Base-by-base conservation (phyloP, 768 basidiomycete genomes). In the Lyophyllum semitale region DNA sequence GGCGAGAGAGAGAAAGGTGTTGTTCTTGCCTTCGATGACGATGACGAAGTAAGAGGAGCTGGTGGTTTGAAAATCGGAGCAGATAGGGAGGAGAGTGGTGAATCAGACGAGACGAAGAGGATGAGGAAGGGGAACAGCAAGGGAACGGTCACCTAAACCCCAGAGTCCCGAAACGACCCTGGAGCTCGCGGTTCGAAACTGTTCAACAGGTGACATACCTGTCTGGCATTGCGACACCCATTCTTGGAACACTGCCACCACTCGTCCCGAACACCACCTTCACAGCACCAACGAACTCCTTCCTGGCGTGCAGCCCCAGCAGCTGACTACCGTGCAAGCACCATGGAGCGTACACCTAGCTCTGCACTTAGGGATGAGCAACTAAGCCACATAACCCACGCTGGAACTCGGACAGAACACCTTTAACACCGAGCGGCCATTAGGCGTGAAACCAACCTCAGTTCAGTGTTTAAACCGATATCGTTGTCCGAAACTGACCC, bases 121-220 rank as follows among this genome's bases (percentile, higher is more conserved):
- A 74, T 1, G 67, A 60, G 8, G 73, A 72, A n/a, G n/a, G n/a
- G n/a, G n/a, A n/a, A n/a, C n/a, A n/a, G n/a, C n/a, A n/a, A n/a
- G n/a, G n/a, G n/a, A n/a, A n/a, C n/a, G n/a, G 61, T 60, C 32
- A 30, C 22, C 47, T 12, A 57, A 55, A 37, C 53, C 61, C 9
- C 67, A 66, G 51, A 71, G 69, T 2, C 73, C 79, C 1, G 88
- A 94, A 60, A 84, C 82, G 2, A 77, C 87, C 45, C 73, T 95
- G 40, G 93, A 93, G 63, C 70, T 84, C 75, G 79, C 22, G 84
- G 92, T 72, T 82, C 86, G 4, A 84, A 82, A 51, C 59, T 91
- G 20, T 97, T 97, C 65, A 84, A 90, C 22, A 76, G 92, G 9
- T n/a, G n/a, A n/a, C 20, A 57, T 57, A 49, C 45, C 55, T 27